phyloP scores from a whole-genome alignment of 2,329 filamentous ascomycete species.

The Diaporthe sp. region DNA sequence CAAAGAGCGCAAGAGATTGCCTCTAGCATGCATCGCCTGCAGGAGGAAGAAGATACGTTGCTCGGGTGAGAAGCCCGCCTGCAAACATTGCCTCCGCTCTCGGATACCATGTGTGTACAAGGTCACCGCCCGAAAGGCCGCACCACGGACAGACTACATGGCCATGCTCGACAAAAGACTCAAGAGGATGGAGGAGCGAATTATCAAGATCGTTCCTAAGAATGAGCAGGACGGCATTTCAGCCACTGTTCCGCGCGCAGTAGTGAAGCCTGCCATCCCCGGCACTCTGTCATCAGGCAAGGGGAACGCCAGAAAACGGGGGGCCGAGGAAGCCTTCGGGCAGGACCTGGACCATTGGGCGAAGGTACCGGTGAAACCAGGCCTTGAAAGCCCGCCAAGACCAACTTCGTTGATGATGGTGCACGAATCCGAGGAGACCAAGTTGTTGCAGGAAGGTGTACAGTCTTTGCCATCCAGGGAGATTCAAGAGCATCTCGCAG shows the following conservation, averaged over 20 bases:
- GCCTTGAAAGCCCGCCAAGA: conserved; percentile 61
- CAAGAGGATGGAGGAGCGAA: conserved; percentile 97
- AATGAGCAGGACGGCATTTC: conserved; percentile 78
- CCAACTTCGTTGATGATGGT: conserved; percentile 66
- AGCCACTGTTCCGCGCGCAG: conserved; percentile 79
- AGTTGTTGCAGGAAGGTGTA: conserved; percentile 83
- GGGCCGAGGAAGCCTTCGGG: conserved; percentile 89
- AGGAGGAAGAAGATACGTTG: conserved; percentile 98
- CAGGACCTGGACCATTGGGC: conserved; percentile 87
- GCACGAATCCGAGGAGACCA: conserved; percentile 80
- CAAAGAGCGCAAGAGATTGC: conserved; percentile 93
- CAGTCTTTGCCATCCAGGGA: conserved; percentile 88
- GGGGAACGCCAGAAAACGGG: conserved; percentile 80
- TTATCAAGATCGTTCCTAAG: conserved; percentile 95
- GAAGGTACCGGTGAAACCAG: conserved; percentile 67
- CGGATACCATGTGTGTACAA: conserved; percentile 98
- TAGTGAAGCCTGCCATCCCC: conserved; percentile 84
- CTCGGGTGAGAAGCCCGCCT: conserved; percentile 96
- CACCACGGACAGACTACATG: conserved; percentile 98
- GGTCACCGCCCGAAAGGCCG: conserved; percentile 92
- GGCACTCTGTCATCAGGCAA: conserved; percentile 66
- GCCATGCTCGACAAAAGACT: conserved; percentile 96
- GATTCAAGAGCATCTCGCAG: conserved; percentile 91
- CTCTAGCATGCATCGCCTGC: conserved; percentile 95
- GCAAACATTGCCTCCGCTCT: conserved; percentile 94